These are phyloP conservation scores for Arabis hirsuta DNA, from an alignment of 345 rosid genomes.

Conservation along the genomic window DNA sequence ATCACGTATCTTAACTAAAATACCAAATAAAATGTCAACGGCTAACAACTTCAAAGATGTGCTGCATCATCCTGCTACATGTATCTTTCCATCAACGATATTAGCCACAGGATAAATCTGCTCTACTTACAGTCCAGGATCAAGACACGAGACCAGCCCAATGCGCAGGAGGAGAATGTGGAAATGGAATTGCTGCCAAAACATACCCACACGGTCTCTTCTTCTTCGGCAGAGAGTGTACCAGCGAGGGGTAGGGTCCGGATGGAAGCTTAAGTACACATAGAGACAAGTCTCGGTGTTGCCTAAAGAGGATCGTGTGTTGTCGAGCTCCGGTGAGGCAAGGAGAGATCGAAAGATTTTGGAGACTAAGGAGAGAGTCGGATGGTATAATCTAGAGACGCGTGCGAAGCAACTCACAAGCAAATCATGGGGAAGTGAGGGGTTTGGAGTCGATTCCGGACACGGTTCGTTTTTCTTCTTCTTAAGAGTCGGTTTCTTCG, in stretches of 20 bases:
- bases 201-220: conserved; percentile 3
- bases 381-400: conserved; percentile 56
- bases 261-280: conserved; percentile 51
- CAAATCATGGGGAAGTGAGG: conserved; percentile 65
- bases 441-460: not conserved
- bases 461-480: too few relatives aligned
- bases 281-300: conserved; percentile 55
- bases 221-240: conserved; percentile 48
- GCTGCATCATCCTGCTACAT: too few relatives aligned
- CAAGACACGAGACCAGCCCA: conserved; percentile 46
- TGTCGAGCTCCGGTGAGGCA: conserved; percentile 54
- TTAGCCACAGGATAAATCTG: conserved; percentile 58
- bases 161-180: conserved; percentile 40
- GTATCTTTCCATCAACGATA: conserved; percentile 55
- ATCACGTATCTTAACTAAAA: too few relatives aligned
- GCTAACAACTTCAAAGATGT: too few relatives aligned
- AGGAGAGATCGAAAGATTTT: conserved; percentile 55
- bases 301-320: conserved; percentile 46
- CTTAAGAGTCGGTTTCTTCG: not conserved
- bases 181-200: conserved; percentile 38
- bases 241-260: conserved; percentile 44
- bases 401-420: conserved; percentile 64
- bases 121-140: conserved; percentile 59
- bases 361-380: conserved; percentile 62
- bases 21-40: too few relatives aligned